Conservation (phyloP, 2,329 filamentous ascomycete species). For the Botryosphaeria dothidea region DNA sequence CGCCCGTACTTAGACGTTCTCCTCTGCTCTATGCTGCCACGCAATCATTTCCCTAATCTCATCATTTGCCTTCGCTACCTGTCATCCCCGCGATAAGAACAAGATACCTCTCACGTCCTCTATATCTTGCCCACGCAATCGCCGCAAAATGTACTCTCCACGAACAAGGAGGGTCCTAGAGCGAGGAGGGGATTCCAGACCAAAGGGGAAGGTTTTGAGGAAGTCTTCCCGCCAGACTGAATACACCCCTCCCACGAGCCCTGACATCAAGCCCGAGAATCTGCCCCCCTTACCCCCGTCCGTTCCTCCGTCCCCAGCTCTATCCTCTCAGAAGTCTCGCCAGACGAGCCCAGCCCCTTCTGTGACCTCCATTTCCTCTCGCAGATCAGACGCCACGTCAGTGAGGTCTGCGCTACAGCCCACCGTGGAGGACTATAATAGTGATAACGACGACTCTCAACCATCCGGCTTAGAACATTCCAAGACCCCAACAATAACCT, state of each 20-base stretch:
- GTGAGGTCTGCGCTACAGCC: conserved; percentile 14
- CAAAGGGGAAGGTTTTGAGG: conserved; percentile 17
- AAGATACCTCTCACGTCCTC: conserved; percentile 16
- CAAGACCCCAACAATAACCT: not conserved
- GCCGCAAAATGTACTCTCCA: conserved; percentile 15
- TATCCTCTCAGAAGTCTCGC: conserved; percentile 5
- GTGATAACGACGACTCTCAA: conserved; percentile 12
- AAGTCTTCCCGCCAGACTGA: conserved; percentile 14
- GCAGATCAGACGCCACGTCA: conserved; percentile 14
- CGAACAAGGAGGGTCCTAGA: conserved; percentile 13
- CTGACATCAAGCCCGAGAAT: conserved; percentile 13
- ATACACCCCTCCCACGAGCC: conserved; percentile 17
- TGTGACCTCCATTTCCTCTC: not conserved
- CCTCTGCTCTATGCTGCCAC: conserved; percentile 33
- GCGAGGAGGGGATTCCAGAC: conserved; percentile 8
- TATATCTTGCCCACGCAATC: conserved; percentile 4
- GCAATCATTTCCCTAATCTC: conserved; percentile 29
- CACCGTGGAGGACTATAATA: conserved; percentile 18
- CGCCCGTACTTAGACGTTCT: conserved; percentile 12
- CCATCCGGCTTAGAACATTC: not conserved
- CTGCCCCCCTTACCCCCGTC: conserved; percentile 12
- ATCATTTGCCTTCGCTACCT: not conserved
- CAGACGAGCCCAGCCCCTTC: conserved; percentile 15
- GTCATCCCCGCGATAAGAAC: conserved; percentile 7
- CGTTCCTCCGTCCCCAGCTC: conserved; percentile 11